These are phyloP conservation scores for Penicilliopsis zonata DNA, from an alignment of 495 filamentous ascomycete species.

Conservation along the genomic window DNA sequence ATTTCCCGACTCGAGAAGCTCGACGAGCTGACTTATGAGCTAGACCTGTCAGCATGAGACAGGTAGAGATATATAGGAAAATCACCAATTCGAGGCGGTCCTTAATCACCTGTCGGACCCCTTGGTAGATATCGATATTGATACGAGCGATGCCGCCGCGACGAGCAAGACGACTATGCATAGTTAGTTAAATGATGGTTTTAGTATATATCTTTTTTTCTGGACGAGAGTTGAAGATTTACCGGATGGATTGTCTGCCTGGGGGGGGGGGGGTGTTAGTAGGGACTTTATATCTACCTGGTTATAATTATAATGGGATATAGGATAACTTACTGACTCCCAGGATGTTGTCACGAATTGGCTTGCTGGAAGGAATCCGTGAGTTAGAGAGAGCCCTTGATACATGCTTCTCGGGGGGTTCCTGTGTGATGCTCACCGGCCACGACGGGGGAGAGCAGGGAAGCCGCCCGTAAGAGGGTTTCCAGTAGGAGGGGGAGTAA, in stretches of 20 bases:
- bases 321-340: constrained; percentile 48
- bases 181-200: neutral
- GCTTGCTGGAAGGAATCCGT: constrained; percentile 34
- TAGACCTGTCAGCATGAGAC: constrained; percentile 3
- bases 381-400: neutral
- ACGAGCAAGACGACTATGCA: constrained; percentile 59
- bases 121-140: constrained; percentile 56
- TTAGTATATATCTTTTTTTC: too few relatives aligned
- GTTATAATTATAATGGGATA: neutral
- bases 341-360: constrained; percentile 46
- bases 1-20: constrained; percentile 4
- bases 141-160: constrained; percentile 72
- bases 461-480: too few relatives aligned
- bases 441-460: too few relatives aligned
- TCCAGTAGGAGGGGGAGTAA: too few relatives aligned
- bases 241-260: constrained; percentile 61
- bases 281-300: too few relatives aligned
- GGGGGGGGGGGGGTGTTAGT: constrained; percentile 4
- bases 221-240: too few relatives aligned
- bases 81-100: constrained; percentile 40
- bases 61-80: neutral
- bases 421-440: too few relatives aligned
- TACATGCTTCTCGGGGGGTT: too few relatives aligned
- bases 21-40: constrained; percentile 11
- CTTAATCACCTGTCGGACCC: constrained; percentile 44